Evolutionary conservation across 805 yeast genomes (phyloP).

Genomic region (Naumovozyma dairenensis): DNA sequence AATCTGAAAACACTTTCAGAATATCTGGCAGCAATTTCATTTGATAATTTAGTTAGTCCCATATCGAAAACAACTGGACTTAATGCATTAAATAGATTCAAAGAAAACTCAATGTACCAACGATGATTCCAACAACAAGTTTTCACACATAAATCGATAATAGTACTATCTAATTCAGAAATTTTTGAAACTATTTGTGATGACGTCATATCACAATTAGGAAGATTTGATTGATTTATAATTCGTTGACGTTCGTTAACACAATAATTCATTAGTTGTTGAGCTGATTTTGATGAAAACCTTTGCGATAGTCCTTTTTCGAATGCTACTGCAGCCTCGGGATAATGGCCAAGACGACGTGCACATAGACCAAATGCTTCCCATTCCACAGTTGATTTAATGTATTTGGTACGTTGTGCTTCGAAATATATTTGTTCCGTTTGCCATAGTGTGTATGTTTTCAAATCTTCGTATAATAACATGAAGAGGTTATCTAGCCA

Average conservation of each 20-base stretch:
- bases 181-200: constrained; percentile 28
- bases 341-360: constrained; percentile 69
- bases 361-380: constrained; percentile 84
- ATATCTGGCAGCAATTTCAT: constrained; percentile 59
- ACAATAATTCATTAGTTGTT: constrained; percentile 62
- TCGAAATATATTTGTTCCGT: constrained; percentile 83
- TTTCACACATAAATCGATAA: constrained; percentile 62
- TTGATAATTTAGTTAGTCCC: constrained; percentile 68
- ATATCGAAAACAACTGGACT: constrained; percentile 58
- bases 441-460: constrained; percentile 86
- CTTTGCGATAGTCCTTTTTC: constrained; percentile 58
- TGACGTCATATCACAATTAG: constrained; percentile 20
- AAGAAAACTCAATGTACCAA: constrained; percentile 91
- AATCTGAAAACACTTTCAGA: constrained; percentile 32
- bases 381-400: constrained; percentile 81
- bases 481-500: constrained; percentile 74
- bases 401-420: constrained; percentile 73
- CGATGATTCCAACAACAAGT: constrained; percentile 96
- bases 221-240: constrained; percentile 12
- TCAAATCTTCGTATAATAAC: constrained; percentile 62
- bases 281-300: constrained; percentile 72
- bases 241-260: constrained; percentile 36
- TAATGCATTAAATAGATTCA: constrained; percentile 49
- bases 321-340: constrained; percentile 83
- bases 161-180: constrained; percentile 37